These are phyloP conservation scores for Colletotrichum sp. DNA, from an alignment of 2,329 filamentous ascomycete genomes.

Conservation along the genomic window DNA sequence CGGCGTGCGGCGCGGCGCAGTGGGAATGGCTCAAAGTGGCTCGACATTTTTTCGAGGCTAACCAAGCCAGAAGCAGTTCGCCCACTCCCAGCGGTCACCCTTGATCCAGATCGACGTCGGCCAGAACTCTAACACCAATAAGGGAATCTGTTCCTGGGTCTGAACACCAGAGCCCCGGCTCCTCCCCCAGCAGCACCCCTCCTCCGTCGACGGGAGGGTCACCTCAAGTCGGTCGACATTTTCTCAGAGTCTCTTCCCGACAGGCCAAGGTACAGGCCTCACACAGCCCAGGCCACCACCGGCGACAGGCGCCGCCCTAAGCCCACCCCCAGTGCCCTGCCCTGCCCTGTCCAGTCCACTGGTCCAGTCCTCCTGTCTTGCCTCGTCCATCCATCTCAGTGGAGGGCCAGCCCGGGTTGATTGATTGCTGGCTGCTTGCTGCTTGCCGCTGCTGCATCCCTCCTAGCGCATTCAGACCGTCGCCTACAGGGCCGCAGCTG, in stretches of 20 bases:
- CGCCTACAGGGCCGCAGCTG: not conserved
- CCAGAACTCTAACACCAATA: constrained; percentile 22
- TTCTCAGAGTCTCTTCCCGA: not conserved
- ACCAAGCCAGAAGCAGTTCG: constrained; percentile 18
- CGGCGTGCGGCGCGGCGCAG: constrained; percentile 5
- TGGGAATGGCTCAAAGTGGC: constrained; percentile 19
- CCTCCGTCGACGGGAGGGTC: not conserved
- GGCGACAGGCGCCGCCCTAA: not conserved
- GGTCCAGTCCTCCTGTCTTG: not conserved
- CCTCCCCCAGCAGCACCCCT: not conserved
- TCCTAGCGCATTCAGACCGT: not conserved
- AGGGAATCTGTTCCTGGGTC: constrained; percentile 16
- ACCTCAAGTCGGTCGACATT: not conserved
- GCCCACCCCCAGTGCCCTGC: not conserved
- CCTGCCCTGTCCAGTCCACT: not conserved
- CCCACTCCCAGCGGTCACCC: constrained; percentile 11
- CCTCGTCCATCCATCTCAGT: not conserved
- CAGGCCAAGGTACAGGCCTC: not conserved
- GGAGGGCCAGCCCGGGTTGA: not conserved
- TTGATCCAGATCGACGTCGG: constrained; percentile 19
- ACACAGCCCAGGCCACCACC: not conserved
- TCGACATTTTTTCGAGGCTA: constrained; percentile 13
- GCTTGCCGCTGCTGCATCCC: not conserved
- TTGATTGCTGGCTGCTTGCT: not conserved
- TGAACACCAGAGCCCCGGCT: not conserved